These are phyloP conservation scores for Blepharisma japonicum DNA, from an alignment of 73 alveolate species.

Conservation along the genomic window DNA sequence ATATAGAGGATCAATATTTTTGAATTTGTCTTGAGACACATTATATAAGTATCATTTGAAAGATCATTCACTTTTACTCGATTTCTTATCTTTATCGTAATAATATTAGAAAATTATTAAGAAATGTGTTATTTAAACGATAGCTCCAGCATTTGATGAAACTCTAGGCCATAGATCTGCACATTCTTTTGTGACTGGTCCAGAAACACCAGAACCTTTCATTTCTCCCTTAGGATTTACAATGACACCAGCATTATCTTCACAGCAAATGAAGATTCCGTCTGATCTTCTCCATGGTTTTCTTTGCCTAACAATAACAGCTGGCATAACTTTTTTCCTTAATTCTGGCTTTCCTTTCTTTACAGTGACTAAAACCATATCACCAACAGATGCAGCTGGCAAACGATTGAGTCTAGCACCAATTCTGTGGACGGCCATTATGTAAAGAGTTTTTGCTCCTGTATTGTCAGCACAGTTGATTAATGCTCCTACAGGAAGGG, in stretches of 20 bases:
- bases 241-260: slow-evolving; percentile 96
- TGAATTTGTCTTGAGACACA: no score
- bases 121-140: slow-evolving; percentile 58
- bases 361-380: slow-evolving; percentile 85
- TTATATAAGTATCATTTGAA: no score
- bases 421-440: slow-evolving; percentile 68
- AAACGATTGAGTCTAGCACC: slow-evolving; percentile 41
- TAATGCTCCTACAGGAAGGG: slow-evolving; percentile 75
- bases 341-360: slow-evolving; percentile 96
- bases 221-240: slow-evolving; percentile 95
- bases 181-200: slow-evolving; percentile 93
- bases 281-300: slow-evolving; percentile 92
- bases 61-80: no score
- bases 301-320: slow-evolving; percentile 93
- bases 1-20: no score
- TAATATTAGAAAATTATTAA: no score
- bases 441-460: slow-evolving; percentile 82
- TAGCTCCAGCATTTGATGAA: slow-evolving; percentile 90
- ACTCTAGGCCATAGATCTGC: slow-evolving; percentile 93
- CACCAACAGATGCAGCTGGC: slow-evolving; percentile 89
- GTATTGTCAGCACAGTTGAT: slow-evolving; percentile 89
- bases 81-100: no score
- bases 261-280: slow-evolving; percentile 91
- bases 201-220: slow-evolving; percentile 94
- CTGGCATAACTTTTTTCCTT: slow-evolving; percentile 92